A percentile compares a stretch with the other conserved stretches of the same genome.
phyloP scores from a whole-genome alignment of 2,329 filamentous ascomycete species.

The Penicillium sumatraense region DNA sequence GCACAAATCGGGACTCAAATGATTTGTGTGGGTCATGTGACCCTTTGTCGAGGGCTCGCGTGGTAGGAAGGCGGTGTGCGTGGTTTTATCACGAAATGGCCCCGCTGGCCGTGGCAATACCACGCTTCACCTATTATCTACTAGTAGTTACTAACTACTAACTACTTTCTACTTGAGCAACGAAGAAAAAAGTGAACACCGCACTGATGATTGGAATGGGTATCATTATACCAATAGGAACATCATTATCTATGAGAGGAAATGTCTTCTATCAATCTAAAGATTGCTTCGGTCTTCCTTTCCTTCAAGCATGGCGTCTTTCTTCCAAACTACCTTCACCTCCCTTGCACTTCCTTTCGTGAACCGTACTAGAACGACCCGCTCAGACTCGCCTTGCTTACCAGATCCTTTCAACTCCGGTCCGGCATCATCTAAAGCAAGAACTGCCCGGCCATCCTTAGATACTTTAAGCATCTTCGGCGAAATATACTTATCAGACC shows the following conservation, averaged over 20 bases:
- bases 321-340: constrained; percentile 56
- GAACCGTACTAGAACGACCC: constrained; percentile 62
- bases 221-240: no score
- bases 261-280: no score
- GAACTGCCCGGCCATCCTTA: constrained; percentile 55
- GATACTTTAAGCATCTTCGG: constrained; percentile 45
- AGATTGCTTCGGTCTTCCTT: constrained; percentile 35
- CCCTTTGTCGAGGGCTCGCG: constrained; percentile 43
- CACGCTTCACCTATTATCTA: neutral
- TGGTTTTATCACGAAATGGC: constrained; percentile 8
- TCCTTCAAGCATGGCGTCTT: constrained; percentile 52
- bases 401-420: constrained; percentile 57
- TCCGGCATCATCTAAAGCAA: constrained; percentile 60
- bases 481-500: constrained; percentile 54
- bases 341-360: constrained; percentile 60
- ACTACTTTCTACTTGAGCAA: no score
- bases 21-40: constrained; percentile 50
- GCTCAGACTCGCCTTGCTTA: constrained; percentile 57
- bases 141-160: no score
- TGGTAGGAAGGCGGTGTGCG: constrained; percentile 20
- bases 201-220: no score
- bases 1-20: constrained; percentile 37
- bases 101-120: constrained; percentile 25
- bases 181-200: no score
- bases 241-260: neutral